These are phyloP conservation scores for Daldinia concentrica DNA, from an alignment of 495 filamentous ascomycete species.

Conservation along the genomic window DNA sequence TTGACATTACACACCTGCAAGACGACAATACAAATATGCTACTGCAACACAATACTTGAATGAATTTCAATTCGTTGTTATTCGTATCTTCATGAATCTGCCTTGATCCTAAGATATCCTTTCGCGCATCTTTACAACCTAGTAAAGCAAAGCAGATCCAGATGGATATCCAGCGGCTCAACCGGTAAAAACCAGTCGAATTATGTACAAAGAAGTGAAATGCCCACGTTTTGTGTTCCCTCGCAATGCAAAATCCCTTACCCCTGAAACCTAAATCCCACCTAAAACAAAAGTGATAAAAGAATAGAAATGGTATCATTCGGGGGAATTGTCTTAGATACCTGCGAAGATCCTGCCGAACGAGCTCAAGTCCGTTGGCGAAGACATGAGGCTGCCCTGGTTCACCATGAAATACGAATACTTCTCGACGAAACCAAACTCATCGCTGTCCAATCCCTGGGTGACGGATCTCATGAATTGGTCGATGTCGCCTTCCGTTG, in stretches of 20 bases:
- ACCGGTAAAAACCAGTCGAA: constrained; percentile 7
- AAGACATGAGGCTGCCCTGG: constrained; percentile 58
- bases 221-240: constrained; percentile 29
- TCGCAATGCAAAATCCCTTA: constrained; percentile 27
- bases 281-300: constrained; percentile 13
- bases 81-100: constrained; percentile 39
- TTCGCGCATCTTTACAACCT: constrained; percentile 20
- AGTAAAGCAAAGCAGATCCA: constrained; percentile 25
- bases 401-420: constrained; percentile 84
- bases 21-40: background rate
- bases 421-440: constrained; percentile 65
- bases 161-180: constrained; percentile 36
- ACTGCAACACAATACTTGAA: constrained; percentile 1
- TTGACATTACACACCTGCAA: background rate
- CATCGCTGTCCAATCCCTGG: constrained; percentile 72
- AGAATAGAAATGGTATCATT: constrained; percentile 20
- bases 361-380: constrained; percentile 45
- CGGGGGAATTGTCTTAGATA: constrained; percentile 30
- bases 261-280: constrained; percentile 14
- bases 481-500: constrained; percentile 57
- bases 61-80: constrained; percentile 24
- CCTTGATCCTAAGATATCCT: constrained; percentile 35
- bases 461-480: constrained; percentile 68
- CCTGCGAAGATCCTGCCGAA: constrained; percentile 59
- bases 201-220: constrained; percentile 42